Evolutionary conservation across 2,329 filamentous ascomycete genomes (phyloP), one percentile per base, ranked within the genome.

Genomic region (Ophiostoma fasciatum): DNA sequence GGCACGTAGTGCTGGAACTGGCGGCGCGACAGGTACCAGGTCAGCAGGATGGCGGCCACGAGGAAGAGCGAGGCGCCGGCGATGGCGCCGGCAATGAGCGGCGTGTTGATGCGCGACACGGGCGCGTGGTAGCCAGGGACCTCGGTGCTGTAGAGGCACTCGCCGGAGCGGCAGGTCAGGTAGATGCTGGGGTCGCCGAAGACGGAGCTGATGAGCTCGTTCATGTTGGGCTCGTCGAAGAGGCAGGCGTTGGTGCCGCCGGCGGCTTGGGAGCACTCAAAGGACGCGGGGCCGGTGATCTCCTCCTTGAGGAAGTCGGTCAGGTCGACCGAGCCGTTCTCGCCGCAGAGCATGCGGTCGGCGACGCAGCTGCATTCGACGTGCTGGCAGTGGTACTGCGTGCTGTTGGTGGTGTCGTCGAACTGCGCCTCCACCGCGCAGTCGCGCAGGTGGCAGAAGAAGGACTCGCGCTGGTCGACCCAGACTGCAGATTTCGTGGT

Each of bases 81-180:
- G 49, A 98, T 96, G 31, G 94, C 82, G 12, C 82, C 80, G 10
- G 92, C 88, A 47, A 98, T 98, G 33, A 98, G 67, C 4, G 88
- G 90, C 0, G 88, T 96, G 55, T 98, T 98, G 60, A 98, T 96
- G 53, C 79, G 78, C 61, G 94, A 94, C 41, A 94, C 71, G 1
- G 88, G 85, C 15, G 80, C 71, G 46, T 80, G 68, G 51, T 93
- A 98, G 14, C 92, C 90, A 13, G 90, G 90, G 7, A 96, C 78
- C 49, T 96, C 82, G 6, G 87, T 94, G 53, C 81, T 74, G 57
- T 94, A 87, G 23, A 98, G 63, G 62, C 90, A 98, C 60, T 98
- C 90, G 41, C 90, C 90, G 18, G 87, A 73, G 42, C 75, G 66
- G 50, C 90, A 98, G 19, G 74, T 68, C 30, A 98, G 63, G 33